Evolutionary conservation across 805 yeast genomes (phyloP), one percentile per base, ranked within the genome.

Genomic region (Starmerella khaoyaiensis): DNA sequence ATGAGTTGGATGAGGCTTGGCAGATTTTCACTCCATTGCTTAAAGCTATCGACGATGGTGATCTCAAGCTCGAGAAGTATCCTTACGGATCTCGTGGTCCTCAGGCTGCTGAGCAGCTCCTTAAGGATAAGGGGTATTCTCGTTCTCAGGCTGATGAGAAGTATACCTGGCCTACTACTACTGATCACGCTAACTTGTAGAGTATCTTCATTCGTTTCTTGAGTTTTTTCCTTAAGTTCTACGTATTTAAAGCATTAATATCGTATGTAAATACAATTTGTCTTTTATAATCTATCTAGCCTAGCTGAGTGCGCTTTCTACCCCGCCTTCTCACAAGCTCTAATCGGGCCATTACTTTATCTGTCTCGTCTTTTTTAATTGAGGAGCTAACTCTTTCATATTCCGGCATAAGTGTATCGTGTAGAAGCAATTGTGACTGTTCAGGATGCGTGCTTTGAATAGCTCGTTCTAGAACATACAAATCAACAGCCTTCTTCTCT

Each of bases 401-500:
- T 14, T 33, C 31, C 6, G 38, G 37, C 47, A 45, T 68, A 43
- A 86, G 59, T 5, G 84, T 51, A 84, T 87, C 76, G 28, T 60
- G 56, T 49, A 72, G 76, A 55, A 84, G 84, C 29, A 56, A 50
- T 1, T 65, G 68, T 2, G 94, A 67, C 51, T 69, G 71, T 5
- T 67, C 65, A 0, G 97, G 87, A 58, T 90, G 98, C 1, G 98
- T 90, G 47, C 94, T 81, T 21, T 73, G 61, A 15, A 90, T 69
- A 0, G 98, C 97, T 50, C 97, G 65, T 58, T 90, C 98, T 42
- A 90, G 60, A 9, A 90, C 97, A 51, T 90, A 90, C 41, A 90
- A 58, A 57, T 90, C 98, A n/a, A 90, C 98, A 3, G 97, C 97
- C 57, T 82, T 84, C 52, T 87, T 97, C 51, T 90, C 98, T 15